Evolutionary conservation across 179 eudicot genomes (phyloP), one percentile per base, ranked within the genome.

Genomic region (Vitellaria paradoxa): DNA sequence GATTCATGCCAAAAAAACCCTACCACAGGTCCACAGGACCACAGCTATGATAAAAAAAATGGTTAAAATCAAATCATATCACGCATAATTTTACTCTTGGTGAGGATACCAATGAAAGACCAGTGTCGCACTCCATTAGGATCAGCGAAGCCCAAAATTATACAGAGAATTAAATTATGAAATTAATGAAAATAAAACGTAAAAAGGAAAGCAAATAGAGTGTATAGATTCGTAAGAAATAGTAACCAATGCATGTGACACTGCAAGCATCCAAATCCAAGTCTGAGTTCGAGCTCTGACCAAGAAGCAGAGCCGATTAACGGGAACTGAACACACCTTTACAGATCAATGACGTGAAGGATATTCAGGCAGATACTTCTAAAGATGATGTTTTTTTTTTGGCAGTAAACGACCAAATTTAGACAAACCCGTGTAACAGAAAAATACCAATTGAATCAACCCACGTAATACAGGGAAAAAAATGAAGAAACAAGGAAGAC

Each of bases 181-280:
- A 64, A 15, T 8, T 64, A 9, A 40, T 50, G 2, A 30, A 30
- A 30, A 2, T 2, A 13, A 9, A 46, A 60, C 15, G 9, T 9
- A 21, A 4, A 62, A 74, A 15, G 67, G 40, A 23, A 74, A 62
- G 9, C 45, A 62, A 42, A 20, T 23, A 61, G 13, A 24, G 21
- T 10, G 20, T 9, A 24, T 57, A 23, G 10, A 45, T 60, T 9
- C 47, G 45, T 7, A 63, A 62, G 24, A 75, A 21, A 65, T 37
- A 30, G n/a, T 61, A 75, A 65, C 45, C 70, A 17, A 65, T 18
- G 47, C 70, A 17, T 10, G 70, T 10, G 68, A 9, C 47, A 12
- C 42, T n/a, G 42, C 55, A 68, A 46, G n/a, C 55, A 47, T 20
- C 55, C 56, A 68, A 68, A 74, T 21, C 76, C 66, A 74, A 63